These are phyloP conservation scores for Aspergillus clavatus DNA, from an alignment of 2,329 filamentous ascomycete species.

Conservation along the genomic window DNA sequence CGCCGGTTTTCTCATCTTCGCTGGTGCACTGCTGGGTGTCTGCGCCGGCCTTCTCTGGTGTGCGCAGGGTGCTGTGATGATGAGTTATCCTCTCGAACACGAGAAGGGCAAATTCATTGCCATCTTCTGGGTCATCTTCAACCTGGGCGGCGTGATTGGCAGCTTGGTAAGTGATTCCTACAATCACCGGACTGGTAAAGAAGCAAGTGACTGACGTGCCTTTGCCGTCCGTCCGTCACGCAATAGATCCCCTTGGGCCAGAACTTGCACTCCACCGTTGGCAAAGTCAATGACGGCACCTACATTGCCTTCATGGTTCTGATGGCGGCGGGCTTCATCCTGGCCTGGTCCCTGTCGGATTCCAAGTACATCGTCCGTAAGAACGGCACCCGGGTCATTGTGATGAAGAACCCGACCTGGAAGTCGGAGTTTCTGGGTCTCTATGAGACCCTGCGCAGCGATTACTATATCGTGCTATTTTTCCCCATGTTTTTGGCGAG, in stretches of 20 bases:
- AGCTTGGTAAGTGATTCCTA: conserved; percentile 51
- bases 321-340: conserved; percentile 64
- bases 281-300: conserved; percentile 62
- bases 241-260: conserved; percentile 43
- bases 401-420: conserved; percentile 90
- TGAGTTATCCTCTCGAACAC: conserved; percentile 77
- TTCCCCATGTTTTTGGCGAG: conserved; percentile 79
- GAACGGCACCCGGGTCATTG: conserved; percentile 73
- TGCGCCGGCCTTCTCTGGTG: conserved; percentile 49
- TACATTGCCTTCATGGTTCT: conserved; percentile 85
- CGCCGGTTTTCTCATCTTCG: conserved; percentile 46
- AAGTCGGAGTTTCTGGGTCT: conserved; percentile 72
- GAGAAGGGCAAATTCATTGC: conserved; percentile 86
- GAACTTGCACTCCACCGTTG: conserved; percentile 41
- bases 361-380: conserved; percentile 67
- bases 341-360: conserved; percentile 67
- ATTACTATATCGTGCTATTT: conserved; percentile 68
- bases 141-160: conserved; percentile 83
- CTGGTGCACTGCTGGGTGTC: conserved; percentile 47
- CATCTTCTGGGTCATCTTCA: conserved; percentile 94
- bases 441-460: conserved; percentile 63
- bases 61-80: conserved; percentile 53
- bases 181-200: no score
- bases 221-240: neutral
- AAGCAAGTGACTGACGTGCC: no score